Evolutionary conservation across 2,329 filamentous ascomycete genomes (phyloP).

Genomic region (Hirsutella minnesotensis): DNA sequence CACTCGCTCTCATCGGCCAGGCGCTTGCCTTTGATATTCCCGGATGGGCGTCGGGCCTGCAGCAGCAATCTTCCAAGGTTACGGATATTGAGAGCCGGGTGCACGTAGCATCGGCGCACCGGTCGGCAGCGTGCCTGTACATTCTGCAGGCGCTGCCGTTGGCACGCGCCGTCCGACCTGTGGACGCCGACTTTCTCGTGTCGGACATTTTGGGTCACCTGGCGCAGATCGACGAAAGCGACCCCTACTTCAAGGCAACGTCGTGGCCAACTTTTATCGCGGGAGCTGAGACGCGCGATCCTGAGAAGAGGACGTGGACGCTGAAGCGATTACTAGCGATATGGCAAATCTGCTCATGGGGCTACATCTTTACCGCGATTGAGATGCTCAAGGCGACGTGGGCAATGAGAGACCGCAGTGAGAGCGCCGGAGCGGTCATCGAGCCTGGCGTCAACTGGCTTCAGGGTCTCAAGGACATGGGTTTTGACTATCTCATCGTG

Average conservation of each 20-base stretch:
- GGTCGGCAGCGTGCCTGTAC: slow-evolving; percentile 34
- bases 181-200: slow-evolving; percentile 33
- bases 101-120: slow-evolving; percentile 32
- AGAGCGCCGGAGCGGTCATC: slow-evolving; percentile 2
- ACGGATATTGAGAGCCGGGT: slow-evolving; percentile 29
- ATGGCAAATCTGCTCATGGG: slow-evolving; percentile 34
- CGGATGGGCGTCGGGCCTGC: slow-evolving; percentile 28
- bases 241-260: slow-evolving; percentile 45
- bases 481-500: slow-evolving; percentile 34
- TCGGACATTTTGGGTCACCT: slow-evolving; percentile 39
- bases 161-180: slow-evolving; percentile 20
- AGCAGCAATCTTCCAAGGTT: slow-evolving; percentile 16
- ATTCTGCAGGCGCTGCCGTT: slow-evolving; percentile 30
- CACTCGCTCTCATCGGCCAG: slow-evolving; percentile 26
- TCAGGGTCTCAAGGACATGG: slow-evolving; percentile 27
- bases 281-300: slow-evolving; percentile 40
- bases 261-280: slow-evolving; percentile 49
- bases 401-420: slow-evolving; percentile 26
- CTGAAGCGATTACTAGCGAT: slow-evolving; percentile 33
- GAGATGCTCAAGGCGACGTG: slow-evolving; percentile 36
- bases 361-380: slow-evolving; percentile 37
- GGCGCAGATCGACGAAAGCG: slow-evolving; percentile 31
- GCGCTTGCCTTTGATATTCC: slow-evolving; percentile 29
- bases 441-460: slow-evolving; percentile 25
- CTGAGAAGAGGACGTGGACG: slow-evolving; percentile 36